phyloP scores from a whole-genome alignment of 75 land plant species.

The Cunninghamia lanceolata region DNA sequence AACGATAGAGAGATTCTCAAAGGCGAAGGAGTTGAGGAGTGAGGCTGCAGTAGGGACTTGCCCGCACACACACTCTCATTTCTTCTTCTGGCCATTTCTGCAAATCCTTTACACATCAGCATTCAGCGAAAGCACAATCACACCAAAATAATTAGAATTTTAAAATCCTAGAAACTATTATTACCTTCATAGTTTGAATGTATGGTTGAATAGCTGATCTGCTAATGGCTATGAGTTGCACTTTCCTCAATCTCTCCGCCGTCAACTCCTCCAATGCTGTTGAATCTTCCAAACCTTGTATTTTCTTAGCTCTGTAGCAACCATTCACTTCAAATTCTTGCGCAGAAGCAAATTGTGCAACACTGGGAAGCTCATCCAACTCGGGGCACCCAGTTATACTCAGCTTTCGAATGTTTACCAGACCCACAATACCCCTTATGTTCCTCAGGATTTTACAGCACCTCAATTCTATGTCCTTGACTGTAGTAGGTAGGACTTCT shows the following conservation, averaged over 20 bases:
- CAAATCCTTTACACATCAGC: background rate
- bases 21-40: background rate
- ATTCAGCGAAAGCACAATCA: too few relatives aligned
- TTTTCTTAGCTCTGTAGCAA: background rate
- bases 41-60: background rate
- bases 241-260: background rate
- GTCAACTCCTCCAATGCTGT: background rate
- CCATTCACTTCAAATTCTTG: background rate
- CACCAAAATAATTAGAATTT: too few relatives aligned
- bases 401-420: background rate
- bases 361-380: background rate
- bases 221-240: background rate
- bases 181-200: background rate
- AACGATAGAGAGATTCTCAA: too few relatives aligned
- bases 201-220: background rate
- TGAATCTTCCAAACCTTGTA: background rate
- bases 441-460: background rate
- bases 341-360: background rate
- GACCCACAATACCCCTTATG: background rate
- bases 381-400: background rate
- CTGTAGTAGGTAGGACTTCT: too few relatives aligned
- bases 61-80: background rate
- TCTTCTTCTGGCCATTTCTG: background rate
- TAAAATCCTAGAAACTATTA: background rate
- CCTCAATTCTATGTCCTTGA: too few relatives aligned